Evolutionary conservation across 345 rosid species (phyloP).

Genomic region (Clausena lansium): DNA sequence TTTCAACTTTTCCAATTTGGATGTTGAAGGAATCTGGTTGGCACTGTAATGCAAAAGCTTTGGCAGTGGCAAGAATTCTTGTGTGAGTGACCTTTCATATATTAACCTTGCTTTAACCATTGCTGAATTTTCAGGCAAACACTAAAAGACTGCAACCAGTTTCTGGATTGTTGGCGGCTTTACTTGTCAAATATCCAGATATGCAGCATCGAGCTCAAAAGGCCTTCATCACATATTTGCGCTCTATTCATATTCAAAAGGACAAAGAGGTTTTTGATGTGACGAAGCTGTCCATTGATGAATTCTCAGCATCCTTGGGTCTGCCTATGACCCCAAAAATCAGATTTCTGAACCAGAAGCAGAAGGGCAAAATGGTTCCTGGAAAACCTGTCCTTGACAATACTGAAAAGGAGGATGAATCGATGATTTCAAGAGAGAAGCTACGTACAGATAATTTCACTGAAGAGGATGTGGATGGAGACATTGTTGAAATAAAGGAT

Average conservation of each 20-base stretch:
- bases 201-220: constrained; percentile 73
- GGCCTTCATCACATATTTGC: constrained; percentile 80
- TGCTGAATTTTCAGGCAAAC: constrained; percentile 55
- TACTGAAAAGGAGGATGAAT: constrained; percentile 23
- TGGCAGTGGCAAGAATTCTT: neutral
- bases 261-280: constrained; percentile 92
- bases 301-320: constrained; percentile 88
- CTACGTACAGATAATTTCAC: constrained; percentile 35
- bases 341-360: constrained; percentile 58
- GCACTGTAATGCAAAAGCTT: neutral
- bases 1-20: neutral
- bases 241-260: constrained; percentile 74
- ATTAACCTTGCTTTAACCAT: constrained; percentile 9
- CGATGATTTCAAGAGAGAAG: constrained; percentile 27
- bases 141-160: constrained; percentile 62
- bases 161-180: constrained; percentile 57
- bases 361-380: constrained; percentile 31
- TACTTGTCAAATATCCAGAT: constrained; percentile 69
- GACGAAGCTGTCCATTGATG: constrained; percentile 58
- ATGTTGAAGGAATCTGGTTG: neutral
- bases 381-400: constrained; percentile 33
- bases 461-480: constrained; percentile 34
- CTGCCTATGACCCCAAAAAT: constrained; percentile 82
- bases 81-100: neutral
- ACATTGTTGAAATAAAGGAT: constrained; percentile 39